Evolutionary conservation across 2,329 filamentous ascomycete species (phyloP).

Genomic region (Coniella lustricola): DNA sequence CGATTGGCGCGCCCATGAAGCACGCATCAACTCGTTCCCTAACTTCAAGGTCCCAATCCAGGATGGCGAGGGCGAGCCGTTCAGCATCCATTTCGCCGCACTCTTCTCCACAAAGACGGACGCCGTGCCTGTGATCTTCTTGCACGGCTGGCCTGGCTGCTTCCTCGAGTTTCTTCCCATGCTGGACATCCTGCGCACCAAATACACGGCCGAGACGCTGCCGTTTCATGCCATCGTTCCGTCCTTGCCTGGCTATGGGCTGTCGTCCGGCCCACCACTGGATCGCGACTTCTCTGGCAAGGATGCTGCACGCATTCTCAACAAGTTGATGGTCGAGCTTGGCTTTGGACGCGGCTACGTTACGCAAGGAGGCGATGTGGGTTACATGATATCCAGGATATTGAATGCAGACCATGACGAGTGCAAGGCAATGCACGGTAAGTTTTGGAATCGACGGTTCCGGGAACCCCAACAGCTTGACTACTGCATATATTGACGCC

Average conservation of each 20-base stretch:
- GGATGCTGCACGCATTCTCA: slow-evolving; percentile 36
- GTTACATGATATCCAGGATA: slow-evolving; percentile 34
- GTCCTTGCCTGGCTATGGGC: slow-evolving; percentile 45
- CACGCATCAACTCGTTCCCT: slow-evolving; percentile 39
- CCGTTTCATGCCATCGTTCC: slow-evolving; percentile 53
- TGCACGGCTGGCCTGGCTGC: slow-evolving; percentile 50
- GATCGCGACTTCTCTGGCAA: slow-evolving; percentile 34
- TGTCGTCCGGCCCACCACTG: slow-evolving; percentile 40
- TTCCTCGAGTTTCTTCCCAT: slow-evolving; percentile 50
- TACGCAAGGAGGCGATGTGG: slow-evolving; percentile 51
- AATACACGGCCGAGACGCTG: slow-evolving; percentile 41
- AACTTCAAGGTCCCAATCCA: slow-evolving; percentile 37
- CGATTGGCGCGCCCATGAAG: slow-evolving; percentile 36
- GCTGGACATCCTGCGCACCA: slow-evolving; percentile 36
- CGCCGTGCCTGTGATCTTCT: slow-evolving; percentile 42
- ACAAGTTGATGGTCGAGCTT: slow-evolving; percentile 44
- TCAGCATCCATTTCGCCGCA: slow-evolving; percentile 45
- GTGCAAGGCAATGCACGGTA: slow-evolving; percentile 37
- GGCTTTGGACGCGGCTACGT: slow-evolving; percentile 47
- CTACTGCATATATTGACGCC: not conserved
- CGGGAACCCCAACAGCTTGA: no score
- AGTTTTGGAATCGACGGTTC: slow-evolving; percentile 3
- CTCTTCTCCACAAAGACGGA: slow-evolving; percentile 44
- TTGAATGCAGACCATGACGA: slow-evolving; percentile 34
- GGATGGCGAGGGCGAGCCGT: slow-evolving; percentile 26